Percentiles rank a stretch among this genome's conserved stretches.
Evolutionary conservation across 2,329 filamentous ascomycete genomes (phyloP).

Genomic region (Talaromyces sp.): DNA sequence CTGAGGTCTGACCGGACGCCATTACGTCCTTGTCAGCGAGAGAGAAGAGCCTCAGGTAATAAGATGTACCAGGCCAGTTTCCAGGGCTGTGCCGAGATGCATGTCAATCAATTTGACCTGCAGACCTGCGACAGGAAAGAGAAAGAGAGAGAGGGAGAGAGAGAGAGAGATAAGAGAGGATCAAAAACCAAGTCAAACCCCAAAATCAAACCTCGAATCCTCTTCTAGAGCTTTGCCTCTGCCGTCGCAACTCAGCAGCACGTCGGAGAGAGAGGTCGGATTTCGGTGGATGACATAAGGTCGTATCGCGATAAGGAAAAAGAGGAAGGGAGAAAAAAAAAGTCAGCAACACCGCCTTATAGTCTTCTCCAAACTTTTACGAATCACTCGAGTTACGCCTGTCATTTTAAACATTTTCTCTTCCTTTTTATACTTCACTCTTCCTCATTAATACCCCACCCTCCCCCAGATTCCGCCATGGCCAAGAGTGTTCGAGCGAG

Average conservation of each 20-base stretch:
- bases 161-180: too few species aligned
- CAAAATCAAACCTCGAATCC: not conserved
- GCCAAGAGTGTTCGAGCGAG: conserved; percentile 84
- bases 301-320: conserved; percentile 17
- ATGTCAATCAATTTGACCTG: conserved; percentile 26
- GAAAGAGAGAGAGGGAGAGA: not conserved
- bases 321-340: conserved; percentile 7
- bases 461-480: conserved; percentile 59
- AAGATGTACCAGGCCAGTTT: conserved; percentile 25
- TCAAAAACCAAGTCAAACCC: too few species aligned
- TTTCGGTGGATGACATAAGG: conserved; percentile 39
- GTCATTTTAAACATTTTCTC: conserved; percentile 1
- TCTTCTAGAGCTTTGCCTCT: not conserved
- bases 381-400: too few species aligned
- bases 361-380: too few species aligned
- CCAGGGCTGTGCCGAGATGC: conserved; percentile 27
- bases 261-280: not conserved
- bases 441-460: not conserved
- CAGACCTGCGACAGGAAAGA: not conserved
- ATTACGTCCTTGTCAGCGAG: conserved; percentile 22
- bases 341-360: not conserved
- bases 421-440: not conserved
- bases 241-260: not conserved
- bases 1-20: conserved; percentile 43
- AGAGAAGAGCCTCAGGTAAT: conserved; percentile 24